A percentile compares a stretch with the other conserved stretches of the same genome.
These are phyloP conservation scores for Colletotrichum lini DNA, from an alignment of 2,329 filamentous ascomycete genomes.

Conservation along the genomic window DNA sequence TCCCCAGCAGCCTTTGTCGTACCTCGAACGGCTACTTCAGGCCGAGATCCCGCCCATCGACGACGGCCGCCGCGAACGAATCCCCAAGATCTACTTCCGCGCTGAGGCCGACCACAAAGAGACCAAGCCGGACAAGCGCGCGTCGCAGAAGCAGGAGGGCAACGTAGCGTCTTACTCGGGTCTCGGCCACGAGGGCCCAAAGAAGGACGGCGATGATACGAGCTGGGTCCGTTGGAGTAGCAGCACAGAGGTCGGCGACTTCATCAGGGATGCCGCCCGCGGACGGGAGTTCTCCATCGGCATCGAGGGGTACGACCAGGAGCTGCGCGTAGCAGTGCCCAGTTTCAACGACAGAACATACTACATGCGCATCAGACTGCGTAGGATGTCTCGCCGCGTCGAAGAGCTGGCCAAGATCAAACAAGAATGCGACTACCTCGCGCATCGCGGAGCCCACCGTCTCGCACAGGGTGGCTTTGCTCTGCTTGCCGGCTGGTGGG, in stretches of 20 bases:
- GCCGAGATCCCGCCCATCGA: conserved; percentile 83
- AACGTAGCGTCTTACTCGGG: conserved; percentile 80
- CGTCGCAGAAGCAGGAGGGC: conserved; percentile 45
- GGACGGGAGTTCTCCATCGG: conserved; percentile 88
- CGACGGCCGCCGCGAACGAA: conserved; percentile 75
- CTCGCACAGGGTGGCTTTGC: conserved; percentile 86
- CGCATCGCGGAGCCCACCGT: conserved; percentile 82
- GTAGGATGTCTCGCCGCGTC: conserved; percentile 79
- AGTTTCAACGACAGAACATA: conserved; percentile 93
- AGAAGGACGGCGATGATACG: conserved; percentile 56
- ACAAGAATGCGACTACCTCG: conserved; percentile 83
- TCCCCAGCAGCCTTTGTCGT: conserved; percentile 91
- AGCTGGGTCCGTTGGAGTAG: conserved; percentile 88
- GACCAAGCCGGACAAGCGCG: conserved; percentile 44
- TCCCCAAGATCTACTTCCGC: conserved; percentile 83
- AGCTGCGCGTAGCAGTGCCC: conserved; percentile 85
- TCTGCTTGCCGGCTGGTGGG: conserved; percentile 84
- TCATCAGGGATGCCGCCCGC: conserved; percentile 89
- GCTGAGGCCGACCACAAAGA: conserved; percentile 77
- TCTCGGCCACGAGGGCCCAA: conserved; percentile 72
- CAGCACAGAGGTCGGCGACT: conserved; percentile 92
- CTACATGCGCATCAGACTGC: conserved; percentile 83
- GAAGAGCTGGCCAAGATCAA: conserved; percentile 81
- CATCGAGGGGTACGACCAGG: conserved; percentile 76
- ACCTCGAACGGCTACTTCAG: conserved; percentile 90